Conservation (phyloP, 2,329 filamentous ascomycete species). For the Pseudogymnoascus sp. region DNA sequence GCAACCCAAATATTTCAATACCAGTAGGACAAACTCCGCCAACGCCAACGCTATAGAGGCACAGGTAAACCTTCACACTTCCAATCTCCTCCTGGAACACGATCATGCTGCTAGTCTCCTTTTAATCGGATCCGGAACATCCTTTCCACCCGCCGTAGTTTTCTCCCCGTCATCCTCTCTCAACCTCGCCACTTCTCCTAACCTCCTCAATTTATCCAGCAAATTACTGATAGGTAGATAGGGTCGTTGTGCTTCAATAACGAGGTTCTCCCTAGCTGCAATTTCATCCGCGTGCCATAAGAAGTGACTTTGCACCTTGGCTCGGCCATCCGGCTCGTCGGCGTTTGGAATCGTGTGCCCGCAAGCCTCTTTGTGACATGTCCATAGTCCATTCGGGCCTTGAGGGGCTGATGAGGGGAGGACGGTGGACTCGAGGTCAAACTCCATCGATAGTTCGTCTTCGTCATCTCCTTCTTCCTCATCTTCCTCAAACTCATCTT, state of each 20-base stretch:
- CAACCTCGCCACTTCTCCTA: constrained; percentile 32
- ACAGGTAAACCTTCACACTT: not conserved
- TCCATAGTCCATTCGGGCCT: constrained; percentile 57
- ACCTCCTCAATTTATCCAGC: constrained; percentile 45
- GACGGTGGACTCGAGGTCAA: constrained; percentile 26
- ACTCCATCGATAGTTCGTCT: constrained; percentile 8
- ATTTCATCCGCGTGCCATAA: constrained; percentile 50
- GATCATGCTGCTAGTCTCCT: not conserved
- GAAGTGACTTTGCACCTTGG: constrained; percentile 53
- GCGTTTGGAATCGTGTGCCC: constrained; percentile 54
- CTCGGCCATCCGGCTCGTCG: constrained; percentile 46
- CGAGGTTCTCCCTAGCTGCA: constrained; percentile 34
- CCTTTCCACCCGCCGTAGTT: constrained; percentile 5
- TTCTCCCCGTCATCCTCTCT: constrained; percentile 26
- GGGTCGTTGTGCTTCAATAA: constrained; percentile 48
- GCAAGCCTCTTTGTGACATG: constrained; percentile 57
- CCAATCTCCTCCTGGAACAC: not conserved
- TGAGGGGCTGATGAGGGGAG: constrained; percentile 41
- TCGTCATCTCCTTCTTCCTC: not conserved
- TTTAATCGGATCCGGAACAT: not conserved
- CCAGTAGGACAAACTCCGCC: not conserved
- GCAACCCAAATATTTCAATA: not conserved
- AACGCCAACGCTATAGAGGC: not conserved
- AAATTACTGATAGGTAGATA: constrained; percentile 49
- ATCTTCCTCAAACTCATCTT: constrained; percentile 1